A percentile compares a stretch with the other conserved stretches of the same genome.
phyloP scores from a whole-genome alignment of 257 asterid species.

The Fraxinus quadrangulata region DNA sequence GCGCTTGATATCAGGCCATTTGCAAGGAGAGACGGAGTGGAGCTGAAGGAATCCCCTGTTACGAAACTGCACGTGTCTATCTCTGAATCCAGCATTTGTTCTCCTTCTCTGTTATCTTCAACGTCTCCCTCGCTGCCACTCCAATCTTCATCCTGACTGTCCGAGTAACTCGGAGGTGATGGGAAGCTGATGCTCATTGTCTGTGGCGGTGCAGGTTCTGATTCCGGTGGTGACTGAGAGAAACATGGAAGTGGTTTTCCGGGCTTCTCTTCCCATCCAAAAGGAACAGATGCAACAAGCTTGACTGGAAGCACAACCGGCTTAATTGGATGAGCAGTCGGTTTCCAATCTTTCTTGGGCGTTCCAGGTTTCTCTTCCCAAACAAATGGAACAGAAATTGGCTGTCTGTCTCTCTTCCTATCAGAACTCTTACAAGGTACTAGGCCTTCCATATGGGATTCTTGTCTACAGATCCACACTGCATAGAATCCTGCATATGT shows the following conservation, averaged over 20 bases:
- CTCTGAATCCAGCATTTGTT: conserved; percentile 45
- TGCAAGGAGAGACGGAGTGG: conserved; percentile 61
- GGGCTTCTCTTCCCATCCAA: conserved; percentile 91
- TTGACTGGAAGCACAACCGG: conserved; percentile 46
- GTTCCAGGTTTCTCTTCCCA: conserved; percentile 88
- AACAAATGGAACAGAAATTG: conserved; percentile 74
- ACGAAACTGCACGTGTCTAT: conserved; percentile 43
- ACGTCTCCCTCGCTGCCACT: conserved; percentile 17
- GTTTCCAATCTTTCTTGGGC: conserved; percentile 84
- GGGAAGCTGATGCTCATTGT: conserved; percentile 28
- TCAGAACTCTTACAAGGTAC: conserved; percentile 40
- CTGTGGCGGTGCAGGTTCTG: conserved; percentile 16
- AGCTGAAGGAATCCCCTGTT: conserved; percentile 53
- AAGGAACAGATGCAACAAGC: conserved; percentile 74
- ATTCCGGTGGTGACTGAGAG: conserved; percentile 24
- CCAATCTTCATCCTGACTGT: conserved; percentile 30
- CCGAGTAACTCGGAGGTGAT: conserved; percentile 32
- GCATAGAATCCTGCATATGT: conserved; percentile 11
- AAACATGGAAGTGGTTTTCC: conserved; percentile 68
- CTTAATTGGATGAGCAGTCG: conserved; percentile 31
- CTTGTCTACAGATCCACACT: conserved; percentile 19
- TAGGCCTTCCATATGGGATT: conserved; percentile 51
- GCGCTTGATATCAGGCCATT: conserved; percentile 47
- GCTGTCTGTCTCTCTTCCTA: conserved; percentile 53
- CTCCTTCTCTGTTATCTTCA: conserved; percentile 28